Evolutionary conservation across 306 rosid genomes (phyloP).

Genomic region (Calophaca sinica): DNA sequence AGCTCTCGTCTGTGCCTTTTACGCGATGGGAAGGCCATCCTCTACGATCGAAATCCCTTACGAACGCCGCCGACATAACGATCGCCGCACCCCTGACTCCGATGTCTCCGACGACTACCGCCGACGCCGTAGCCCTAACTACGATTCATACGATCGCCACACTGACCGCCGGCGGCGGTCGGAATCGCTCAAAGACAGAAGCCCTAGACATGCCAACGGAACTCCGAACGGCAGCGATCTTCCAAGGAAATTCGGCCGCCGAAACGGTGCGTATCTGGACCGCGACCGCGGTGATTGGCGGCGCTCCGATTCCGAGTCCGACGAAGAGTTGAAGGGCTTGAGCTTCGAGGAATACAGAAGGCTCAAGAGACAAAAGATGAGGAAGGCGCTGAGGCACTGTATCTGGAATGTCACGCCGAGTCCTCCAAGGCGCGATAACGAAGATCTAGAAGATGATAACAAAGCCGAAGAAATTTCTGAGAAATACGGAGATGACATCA

Average conservation of each 20-base stretch:
- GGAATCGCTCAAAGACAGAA: slow-evolving; percentile 54
- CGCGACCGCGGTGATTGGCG: slow-evolving; percentile 53
- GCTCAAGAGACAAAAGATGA: slow-evolving; percentile 83
- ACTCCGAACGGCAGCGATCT: slow-evolving; percentile 42
- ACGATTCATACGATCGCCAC: slow-evolving; percentile 60
- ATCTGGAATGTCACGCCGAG: slow-evolving; percentile 90
- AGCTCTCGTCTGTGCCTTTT: neutral
- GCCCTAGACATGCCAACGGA: slow-evolving; percentile 57
- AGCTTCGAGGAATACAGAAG: slow-evolving; percentile 73
- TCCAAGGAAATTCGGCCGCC: slow-evolving; percentile 74
- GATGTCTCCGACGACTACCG: slow-evolving; percentile 49
- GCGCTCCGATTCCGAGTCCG: slow-evolving; percentile 68
- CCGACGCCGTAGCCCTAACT: slow-evolving; percentile 72
- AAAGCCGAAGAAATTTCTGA: slow-evolving; percentile 60
- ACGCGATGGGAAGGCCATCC: slow-evolving; percentile 61
- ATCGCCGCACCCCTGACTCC: slow-evolving; percentile 56
- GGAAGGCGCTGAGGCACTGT: slow-evolving; percentile 73
- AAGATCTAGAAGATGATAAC: slow-evolving; percentile 54
- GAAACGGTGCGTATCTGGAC: slow-evolving; percentile 58
- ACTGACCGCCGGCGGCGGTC: slow-evolving; percentile 41
- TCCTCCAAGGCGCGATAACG: slow-evolving; percentile 73
- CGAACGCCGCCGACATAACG: slow-evolving; percentile 46
- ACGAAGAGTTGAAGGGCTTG: slow-evolving; percentile 85
- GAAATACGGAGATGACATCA: slow-evolving; percentile 36
- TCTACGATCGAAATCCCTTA: slow-evolving; percentile 58